Percentiles rank a stretch among this genome's conserved stretches.
Evolutionary conservation across 2,329 filamentous ascomycete genomes (phyloP).

Genomic region (Diaporthe citri): DNA sequence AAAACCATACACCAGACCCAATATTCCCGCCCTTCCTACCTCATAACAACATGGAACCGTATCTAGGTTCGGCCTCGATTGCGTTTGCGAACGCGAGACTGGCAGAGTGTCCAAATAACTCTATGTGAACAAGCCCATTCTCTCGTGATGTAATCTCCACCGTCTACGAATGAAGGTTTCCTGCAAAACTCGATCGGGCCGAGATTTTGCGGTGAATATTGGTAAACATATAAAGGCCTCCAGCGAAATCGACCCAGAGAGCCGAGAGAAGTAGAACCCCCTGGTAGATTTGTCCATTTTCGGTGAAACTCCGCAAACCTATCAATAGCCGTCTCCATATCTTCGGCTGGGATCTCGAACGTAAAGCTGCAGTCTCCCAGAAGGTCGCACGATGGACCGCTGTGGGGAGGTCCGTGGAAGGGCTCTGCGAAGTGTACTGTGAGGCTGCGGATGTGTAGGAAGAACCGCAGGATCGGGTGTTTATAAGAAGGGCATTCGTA

Average conservation of each 20-base stretch:
- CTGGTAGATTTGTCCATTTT: neutral
- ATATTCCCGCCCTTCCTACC: neutral
- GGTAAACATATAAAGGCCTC: neutral
- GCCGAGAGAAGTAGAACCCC: neutral
- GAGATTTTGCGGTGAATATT: neutral
- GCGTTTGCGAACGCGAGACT: neutral
- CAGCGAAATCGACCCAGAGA: neutral
- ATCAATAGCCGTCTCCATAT: neutral
- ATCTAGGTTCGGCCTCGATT: too few species aligned
- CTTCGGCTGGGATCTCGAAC: neutral
- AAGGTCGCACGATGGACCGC: neutral
- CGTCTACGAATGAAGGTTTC: neutral
- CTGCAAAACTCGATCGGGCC: neutral
- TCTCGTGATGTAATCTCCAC: neutral
- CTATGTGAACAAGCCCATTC: neutral
- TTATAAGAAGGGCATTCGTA: neutral
- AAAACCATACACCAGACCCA: neutral
- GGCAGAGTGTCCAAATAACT: neutral
- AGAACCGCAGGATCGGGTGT: neutral
- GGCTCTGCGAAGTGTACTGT: conserved; percentile 1
- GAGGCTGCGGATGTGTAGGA: neutral
- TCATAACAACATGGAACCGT: neutral
- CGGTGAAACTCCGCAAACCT: neutral
- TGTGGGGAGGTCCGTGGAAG: neutral
- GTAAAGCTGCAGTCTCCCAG: neutral